phyloP scores from a whole-genome alignment of 2,329 filamentous ascomycete species.

The Tricladium varicosporioides region DNA sequence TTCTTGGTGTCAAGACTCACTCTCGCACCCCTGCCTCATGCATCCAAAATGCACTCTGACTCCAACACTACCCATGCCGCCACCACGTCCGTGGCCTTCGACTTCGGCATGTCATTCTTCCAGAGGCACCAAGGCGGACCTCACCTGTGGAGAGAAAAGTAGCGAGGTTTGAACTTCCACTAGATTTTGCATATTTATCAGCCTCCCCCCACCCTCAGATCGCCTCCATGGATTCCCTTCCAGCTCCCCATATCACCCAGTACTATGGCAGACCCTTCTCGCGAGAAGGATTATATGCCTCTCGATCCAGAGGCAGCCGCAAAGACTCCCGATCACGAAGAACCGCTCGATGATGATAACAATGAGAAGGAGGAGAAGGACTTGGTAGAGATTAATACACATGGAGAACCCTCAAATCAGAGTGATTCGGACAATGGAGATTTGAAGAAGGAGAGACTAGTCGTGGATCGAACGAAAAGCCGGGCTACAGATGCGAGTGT shows the following conservation, averaged over 20 bases:
- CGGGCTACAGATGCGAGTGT: constrained; percentile 53
- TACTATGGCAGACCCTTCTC: background rate
- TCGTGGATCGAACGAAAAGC: constrained; percentile 47
- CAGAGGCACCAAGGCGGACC: background rate
- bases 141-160: background rate
- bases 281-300: constrained; percentile 2
- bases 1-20: background rate
- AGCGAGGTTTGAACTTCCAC: background rate
- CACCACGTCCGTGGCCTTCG: background rate
- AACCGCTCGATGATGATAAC: constrained; percentile 18
- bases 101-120: background rate
- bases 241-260: background rate
- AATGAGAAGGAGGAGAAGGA: constrained; percentile 27
- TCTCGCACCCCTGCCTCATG: background rate
- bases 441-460: constrained; percentile 24
- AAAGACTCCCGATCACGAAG: constrained; percentile 16
- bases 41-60: background rate
- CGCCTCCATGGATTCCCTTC: background rate
- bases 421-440: constrained; percentile 17
- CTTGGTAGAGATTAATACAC: constrained; percentile 23
- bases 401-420: constrained; percentile 20
- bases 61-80: background rate
- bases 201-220: background rate
- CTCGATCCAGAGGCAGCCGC: constrained; percentile 14
- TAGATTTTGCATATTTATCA: background rate